phyloP scores from a whole-genome alignment of 495 filamentous ascomycete species.

The Pseudevernia furfuracea region DNA sequence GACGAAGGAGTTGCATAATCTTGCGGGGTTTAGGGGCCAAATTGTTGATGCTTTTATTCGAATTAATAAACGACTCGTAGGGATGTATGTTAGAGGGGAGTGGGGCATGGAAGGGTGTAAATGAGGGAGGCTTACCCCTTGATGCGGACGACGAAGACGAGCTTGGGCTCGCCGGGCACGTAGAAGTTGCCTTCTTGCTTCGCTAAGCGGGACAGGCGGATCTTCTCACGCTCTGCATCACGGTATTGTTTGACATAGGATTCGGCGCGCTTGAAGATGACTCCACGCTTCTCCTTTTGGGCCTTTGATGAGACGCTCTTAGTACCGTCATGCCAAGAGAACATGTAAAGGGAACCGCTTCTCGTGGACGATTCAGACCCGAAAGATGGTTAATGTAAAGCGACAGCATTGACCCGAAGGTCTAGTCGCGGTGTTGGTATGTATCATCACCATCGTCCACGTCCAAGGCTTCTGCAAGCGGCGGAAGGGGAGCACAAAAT shows the following conservation, averaged over 20 bases:
- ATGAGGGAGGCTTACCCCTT: constrained; percentile 61
- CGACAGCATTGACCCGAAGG: constrained; percentile 87
- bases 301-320: constrained; percentile 46
- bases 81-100: constrained; percentile 17
- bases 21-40: constrained; percentile 99
- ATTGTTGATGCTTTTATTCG: constrained; percentile 99
- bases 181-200: constrained; percentile 92
- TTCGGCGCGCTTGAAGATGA: constrained; percentile 99
- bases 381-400: constrained; percentile 98
- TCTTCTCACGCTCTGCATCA: constrained; percentile 94
- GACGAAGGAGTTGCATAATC: constrained; percentile 97
- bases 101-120: not conserved
- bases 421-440: constrained; percentile 82
- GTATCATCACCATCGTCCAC: constrained; percentile 61
- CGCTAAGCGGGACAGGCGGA: constrained; percentile 78
- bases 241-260: constrained; percentile 99
- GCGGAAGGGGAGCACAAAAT: constrained; percentile 18
- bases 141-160: constrained; percentile 98
- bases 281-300: constrained; percentile 92
- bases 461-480: constrained; percentile 19
- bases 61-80: too few relatives aligned
- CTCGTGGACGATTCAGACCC: constrained; percentile 67
- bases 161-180: constrained; percentile 87
- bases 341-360: constrained; percentile 17
- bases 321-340: constrained; percentile 24